A percentile compares a stretch with the other conserved stretches of the same genome.
phyloP scores from a whole-genome alignment of 2,329 filamentous ascomycete genomes.

The Grosmannia clavigera region DNA sequence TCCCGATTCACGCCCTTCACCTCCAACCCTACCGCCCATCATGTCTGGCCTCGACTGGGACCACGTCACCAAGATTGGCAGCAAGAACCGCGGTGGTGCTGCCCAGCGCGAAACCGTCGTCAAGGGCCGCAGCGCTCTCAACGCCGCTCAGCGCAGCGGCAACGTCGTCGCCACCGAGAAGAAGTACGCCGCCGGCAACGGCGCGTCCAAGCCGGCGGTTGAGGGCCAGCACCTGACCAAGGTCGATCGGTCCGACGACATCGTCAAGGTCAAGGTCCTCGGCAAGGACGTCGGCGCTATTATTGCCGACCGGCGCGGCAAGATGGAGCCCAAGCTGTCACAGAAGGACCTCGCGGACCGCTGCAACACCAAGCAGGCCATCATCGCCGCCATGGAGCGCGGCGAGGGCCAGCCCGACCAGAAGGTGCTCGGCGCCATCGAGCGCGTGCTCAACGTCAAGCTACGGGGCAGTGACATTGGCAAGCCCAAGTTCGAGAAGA shows the following conservation, averaged over 20 bases:
- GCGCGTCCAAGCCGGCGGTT: conserved; percentile 41
- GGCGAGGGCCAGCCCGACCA: conserved; percentile 70
- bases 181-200: conserved; percentile 69
- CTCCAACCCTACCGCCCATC: conserved; percentile 29
- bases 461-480: conserved; percentile 79
- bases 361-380: conserved; percentile 72
- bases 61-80: conserved; percentile 81
- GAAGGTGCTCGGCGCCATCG: conserved; percentile 66
- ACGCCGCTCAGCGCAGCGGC: conserved; percentile 77
- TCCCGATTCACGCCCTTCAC: background rate
- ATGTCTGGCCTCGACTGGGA: conserved; percentile 71
- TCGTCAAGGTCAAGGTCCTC: conserved; percentile 91
- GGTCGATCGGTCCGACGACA: conserved; percentile 94
- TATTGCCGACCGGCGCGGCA: conserved; percentile 67
- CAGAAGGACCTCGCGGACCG: conserved; percentile 80
- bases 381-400: conserved; percentile 78
- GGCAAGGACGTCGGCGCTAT: conserved; percentile 69
- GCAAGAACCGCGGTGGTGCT: conserved; percentile 59
- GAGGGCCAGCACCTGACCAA: conserved; percentile 96
- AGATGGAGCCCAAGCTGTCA: conserved; percentile 87
- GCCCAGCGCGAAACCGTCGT: conserved; percentile 73
- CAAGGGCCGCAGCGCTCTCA: conserved; percentile 69
- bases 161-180: conserved; percentile 76
- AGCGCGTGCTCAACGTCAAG: conserved; percentile 78
- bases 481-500: conserved; percentile 56